Percentiles rank a stretch among this genome's conserved stretches.
phyloP scores from a whole-genome alignment of 345 rosid genomes.

The Arabidopsis suecica region DNA sequence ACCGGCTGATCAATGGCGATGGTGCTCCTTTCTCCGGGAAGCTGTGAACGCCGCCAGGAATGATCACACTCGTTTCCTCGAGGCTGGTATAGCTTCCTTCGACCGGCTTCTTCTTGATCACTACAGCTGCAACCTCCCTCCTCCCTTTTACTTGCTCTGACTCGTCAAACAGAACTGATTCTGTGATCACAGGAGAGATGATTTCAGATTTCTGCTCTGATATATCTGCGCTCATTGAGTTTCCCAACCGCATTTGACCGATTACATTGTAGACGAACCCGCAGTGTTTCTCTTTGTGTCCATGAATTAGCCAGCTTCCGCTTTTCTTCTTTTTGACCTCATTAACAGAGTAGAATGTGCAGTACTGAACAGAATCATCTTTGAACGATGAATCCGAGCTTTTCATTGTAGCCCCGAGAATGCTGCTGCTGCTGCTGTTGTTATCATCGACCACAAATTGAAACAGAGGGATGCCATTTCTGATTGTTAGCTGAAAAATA shows the following conservation, averaged over 20 bases:
- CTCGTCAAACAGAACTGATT: conserved; percentile 66
- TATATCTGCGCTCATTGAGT: conserved; percentile 42
- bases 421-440: conserved; percentile 38
- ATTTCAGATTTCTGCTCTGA: conserved; percentile 39
- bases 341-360: conserved; percentile 68
- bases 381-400: conserved; percentile 49
- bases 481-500: conserved; percentile 60
- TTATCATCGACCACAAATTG: conserved; percentile 60
- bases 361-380: conserved; percentile 54
- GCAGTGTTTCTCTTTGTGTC: conserved; percentile 59
- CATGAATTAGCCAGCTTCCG: conserved; percentile 76
- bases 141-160: conserved; percentile 52
- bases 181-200: conserved; percentile 47
- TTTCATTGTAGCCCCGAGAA: conserved; percentile 71
- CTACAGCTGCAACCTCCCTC: conserved; percentile 39
- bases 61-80: conserved; percentile 51
- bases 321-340: conserved; percentile 67
- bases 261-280: conserved; percentile 58
- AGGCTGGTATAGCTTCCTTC: not conserved
- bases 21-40: conserved; percentile 72
- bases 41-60: conserved; percentile 82
- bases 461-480: conserved; percentile 74
- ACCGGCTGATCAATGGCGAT: conserved; percentile 74
- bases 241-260: conserved; percentile 68
- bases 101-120: conserved; percentile 31